Evolutionary conservation across 192 early-diverging fungal genomes (phyloP), one percentile per base, ranked within the genome.

Genomic region (Podila epicladia): DNA sequence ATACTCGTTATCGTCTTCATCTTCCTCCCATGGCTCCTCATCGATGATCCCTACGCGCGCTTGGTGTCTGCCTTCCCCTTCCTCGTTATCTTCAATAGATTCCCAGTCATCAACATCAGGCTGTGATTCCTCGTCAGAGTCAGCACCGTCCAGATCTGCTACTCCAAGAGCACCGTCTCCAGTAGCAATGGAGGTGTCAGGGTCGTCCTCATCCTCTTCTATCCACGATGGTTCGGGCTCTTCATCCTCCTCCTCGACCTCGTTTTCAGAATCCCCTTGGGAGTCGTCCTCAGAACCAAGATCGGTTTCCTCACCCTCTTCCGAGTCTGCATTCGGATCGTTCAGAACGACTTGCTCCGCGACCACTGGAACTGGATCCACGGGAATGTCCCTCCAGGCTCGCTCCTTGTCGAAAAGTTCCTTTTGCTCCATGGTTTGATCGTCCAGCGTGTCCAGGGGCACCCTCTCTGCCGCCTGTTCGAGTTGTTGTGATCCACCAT

Each of bases 151-250:
- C 37, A 59, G 9, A 17, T 66, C 67, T 13, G 58, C 12, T 20
- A 65, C 20, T 20, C 49, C 62, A 3, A 15, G 26, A 12, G 62
- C 51, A n/a, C 26, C 33, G 31, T 68, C 74, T 11, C 74, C 74
- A 4, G 74, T 75, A 3, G 74, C 67, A 19, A 69, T 48, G 12
- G 35, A 17, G n/a, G n/a, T 8, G 20, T 53, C 37, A 51, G 26
- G 59, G 13, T 69, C 74, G 8, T 57, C 71, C 11, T 68, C 67
- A n/a, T 70, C 68, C n/a, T 71, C 74, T 28, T 77, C 74, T 8
- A 77, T 66, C 74, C 74, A 77, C n/a, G 74, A 69, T 11, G 63
- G 48, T 9, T 24, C 37, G 2, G 7, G 15, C 20, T 60, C 28
- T 13, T 45, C 32, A 20, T 68, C 60, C 12, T 69, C 73, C 22